phyloP scores from a whole-genome alignment of 805 yeast species.

The Yarrowia sp. region DNA sequence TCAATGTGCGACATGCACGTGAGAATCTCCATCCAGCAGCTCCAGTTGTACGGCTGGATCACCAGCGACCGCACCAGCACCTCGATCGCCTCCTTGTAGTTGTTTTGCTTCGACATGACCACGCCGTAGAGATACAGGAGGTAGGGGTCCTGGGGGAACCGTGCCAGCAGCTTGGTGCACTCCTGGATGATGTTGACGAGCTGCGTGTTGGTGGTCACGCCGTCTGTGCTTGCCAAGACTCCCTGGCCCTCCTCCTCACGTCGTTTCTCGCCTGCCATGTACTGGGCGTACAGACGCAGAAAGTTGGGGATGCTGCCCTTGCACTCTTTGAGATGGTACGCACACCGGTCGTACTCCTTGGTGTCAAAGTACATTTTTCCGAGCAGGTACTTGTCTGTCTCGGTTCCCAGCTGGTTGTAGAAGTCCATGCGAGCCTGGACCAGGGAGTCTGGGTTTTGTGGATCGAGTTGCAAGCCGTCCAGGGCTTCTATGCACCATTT shows the following conservation, averaged over 20 bases:
- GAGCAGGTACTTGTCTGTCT: conserved; percentile 59
- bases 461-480: conserved; percentile 18
- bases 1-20: conserved; percentile 66
- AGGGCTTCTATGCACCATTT: conserved; percentile 34
- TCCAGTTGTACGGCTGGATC: conserved; percentile 87
- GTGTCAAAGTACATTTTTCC: conserved; percentile 80
- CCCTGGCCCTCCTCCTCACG: conserved; percentile 76
- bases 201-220: conserved; percentile 48
- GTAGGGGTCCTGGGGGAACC: conserved; percentile 58
- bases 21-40: conserved; percentile 85
- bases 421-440: conserved; percentile 8
- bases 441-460: conserved; percentile 6
- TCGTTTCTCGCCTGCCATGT: conserved; percentile 77
- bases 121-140: conserved; percentile 77
- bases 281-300: conserved; percentile 70
- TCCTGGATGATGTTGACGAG: conserved; percentile 52
- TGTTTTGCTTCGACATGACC: conserved; percentile 66
- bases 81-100: conserved; percentile 65
- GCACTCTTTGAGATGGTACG: conserved; percentile 61
- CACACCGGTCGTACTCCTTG: conserved; percentile 84
- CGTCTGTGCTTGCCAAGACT: conserved; percentile 54
- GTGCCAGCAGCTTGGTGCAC: conserved; percentile 46
- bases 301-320: conserved; percentile 55
- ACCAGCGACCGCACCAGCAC: conserved; percentile 66
- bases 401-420: conserved; percentile 20